A percentile compares a stretch with the other conserved stretches of the same genome.
Conservation (phyloP, 306 rosid species). For the Boehmeria nivea region DNA sequence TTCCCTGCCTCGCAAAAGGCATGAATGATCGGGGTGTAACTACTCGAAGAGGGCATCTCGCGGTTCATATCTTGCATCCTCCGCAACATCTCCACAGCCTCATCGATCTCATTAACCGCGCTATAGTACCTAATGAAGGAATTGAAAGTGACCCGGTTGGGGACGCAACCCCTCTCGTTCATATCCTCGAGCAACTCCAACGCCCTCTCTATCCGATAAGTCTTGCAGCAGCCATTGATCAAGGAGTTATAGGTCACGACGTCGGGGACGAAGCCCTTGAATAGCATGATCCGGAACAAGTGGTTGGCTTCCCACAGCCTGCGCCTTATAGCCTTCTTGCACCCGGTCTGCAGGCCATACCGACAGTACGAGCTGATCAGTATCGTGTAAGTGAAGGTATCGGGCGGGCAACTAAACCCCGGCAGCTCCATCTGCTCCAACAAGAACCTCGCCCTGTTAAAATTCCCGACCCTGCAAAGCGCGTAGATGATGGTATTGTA, state of each 20-base stretch:
- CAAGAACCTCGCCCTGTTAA: constrained; percentile 57
- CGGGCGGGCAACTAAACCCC: constrained; percentile 78
- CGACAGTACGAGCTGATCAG: constrained; percentile 69
- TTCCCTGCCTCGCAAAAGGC: constrained; percentile 69
- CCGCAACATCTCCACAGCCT: constrained; percentile 60
- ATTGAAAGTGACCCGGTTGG: constrained; percentile 63
- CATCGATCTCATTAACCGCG: constrained; percentile 74
- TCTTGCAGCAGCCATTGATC: constrained; percentile 87
- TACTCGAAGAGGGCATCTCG: constrained; percentile 56
- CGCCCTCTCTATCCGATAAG: constrained; percentile 55
- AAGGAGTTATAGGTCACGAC: constrained; percentile 78
- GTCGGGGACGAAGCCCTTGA: constrained; percentile 72
- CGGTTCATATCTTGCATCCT: constrained; percentile 53
- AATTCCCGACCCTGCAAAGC: constrained; percentile 64
- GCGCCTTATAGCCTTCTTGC: constrained; percentile 68
- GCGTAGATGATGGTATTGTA: constrained; percentile 57
- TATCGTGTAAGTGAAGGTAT: constrained; percentile 60
- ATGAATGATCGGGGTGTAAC: constrained; percentile 74
- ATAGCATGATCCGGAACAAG: constrained; percentile 72
- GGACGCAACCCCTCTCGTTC: constrained; percentile 57
- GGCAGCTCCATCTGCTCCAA: constrained; percentile 88
- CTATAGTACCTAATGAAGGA: constrained; percentile 73
- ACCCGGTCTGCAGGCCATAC: constrained; percentile 56
- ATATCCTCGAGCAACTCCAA: constrained; percentile 78
- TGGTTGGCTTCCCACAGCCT: constrained; percentile 82